These are phyloP conservation scores for Aurantiochytrium sp. DNA, from an alignment of 108 stramenopile species.

Conservation along the genomic window DNA sequence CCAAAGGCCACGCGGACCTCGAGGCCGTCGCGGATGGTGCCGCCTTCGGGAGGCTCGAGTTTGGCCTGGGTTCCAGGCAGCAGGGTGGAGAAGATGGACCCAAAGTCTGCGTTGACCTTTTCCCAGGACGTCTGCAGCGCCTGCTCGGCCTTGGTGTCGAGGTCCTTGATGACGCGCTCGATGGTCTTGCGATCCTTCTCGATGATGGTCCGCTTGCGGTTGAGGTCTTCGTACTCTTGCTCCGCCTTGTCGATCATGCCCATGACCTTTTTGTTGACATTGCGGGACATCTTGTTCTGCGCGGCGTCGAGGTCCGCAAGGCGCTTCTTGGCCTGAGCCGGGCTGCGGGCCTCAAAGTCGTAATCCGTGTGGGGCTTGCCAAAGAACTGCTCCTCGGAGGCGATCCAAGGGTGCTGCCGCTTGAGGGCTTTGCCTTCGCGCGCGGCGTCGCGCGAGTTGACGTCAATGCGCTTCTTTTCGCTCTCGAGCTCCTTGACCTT, in stretches of 20 bases:
- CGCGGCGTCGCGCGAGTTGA: constrained; percentile 53
- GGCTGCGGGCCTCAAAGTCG: constrained; percentile 76
- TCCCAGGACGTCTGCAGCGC: constrained; percentile 83
- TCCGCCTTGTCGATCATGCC: constrained; percentile 98
- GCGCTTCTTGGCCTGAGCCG: constrained; percentile 61
- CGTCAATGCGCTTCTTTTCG: constrained; percentile 63
- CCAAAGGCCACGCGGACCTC: constrained; percentile 96
- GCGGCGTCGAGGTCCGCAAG: constrained; percentile 71
- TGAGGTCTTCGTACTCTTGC: constrained; percentile 91
- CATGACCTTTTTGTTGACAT: constrained; percentile 99
- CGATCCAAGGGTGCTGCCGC: constrained; percentile 88
- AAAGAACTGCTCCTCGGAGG: constrained; percentile 80
- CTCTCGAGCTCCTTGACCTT: constrained; percentile 81
- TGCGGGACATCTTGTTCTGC: constrained; percentile 75
- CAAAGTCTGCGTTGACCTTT: constrained; percentile 97
- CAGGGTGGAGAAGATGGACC: constrained; percentile 93
- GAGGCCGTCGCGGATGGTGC: constrained; percentile 82
- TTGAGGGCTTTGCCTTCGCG: constrained; percentile 40
- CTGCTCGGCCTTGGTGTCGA: constrained; percentile 90
- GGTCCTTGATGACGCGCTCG: constrained; percentile 85
- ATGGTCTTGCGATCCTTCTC: constrained; percentile 97
- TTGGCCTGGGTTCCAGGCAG: constrained; percentile 91
- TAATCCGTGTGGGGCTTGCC: constrained; percentile 89
- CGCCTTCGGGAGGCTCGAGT: constrained; percentile 89
- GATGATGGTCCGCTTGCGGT: constrained; percentile 88